phyloP scores from a whole-genome alignment of 2,329 filamentous ascomycete species.

The Ophiostoma populinum region DNA sequence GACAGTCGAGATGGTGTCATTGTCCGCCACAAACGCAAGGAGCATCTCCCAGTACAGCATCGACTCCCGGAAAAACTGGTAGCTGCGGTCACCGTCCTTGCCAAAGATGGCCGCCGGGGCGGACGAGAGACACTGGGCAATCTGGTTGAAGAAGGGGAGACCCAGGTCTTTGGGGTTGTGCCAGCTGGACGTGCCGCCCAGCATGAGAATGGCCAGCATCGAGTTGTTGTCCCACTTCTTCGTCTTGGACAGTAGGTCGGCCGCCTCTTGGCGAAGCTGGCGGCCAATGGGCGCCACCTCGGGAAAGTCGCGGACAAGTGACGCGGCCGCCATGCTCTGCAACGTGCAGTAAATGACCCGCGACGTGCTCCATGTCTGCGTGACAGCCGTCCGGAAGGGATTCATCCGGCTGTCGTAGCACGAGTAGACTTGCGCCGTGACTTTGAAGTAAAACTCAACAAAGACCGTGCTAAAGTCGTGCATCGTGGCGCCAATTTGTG shows the following conservation, averaged over 20 bases:
- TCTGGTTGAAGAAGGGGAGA: conserved; percentile 31
- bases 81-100: conserved; percentile 21
- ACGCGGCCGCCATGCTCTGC: conserved; percentile 40
- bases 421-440: conserved; percentile 36
- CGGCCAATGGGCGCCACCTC: conserved; percentile 31
- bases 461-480: conserved; percentile 31
- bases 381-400: conserved; percentile 34
- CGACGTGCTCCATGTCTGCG: conserved; percentile 21
- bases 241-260: conserved; percentile 30
- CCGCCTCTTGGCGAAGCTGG: conserved; percentile 34
- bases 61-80: conserved; percentile 33
- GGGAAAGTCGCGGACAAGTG: conserved; percentile 34
- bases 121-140: conserved; percentile 20
- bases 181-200: conserved; percentile 37
- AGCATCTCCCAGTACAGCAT: conserved; percentile 43
- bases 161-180: conserved; percentile 34
- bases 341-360: conserved; percentile 35
- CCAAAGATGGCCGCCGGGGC: conserved; percentile 9
- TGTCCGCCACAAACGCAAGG: conserved; percentile 33
- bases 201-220: conserved; percentile 32
- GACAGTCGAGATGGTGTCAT: conserved; percentile 19
- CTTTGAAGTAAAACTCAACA: conserved; percentile 42
- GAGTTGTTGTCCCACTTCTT: conserved; percentile 27
- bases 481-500: conserved; percentile 18
- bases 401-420: conserved; percentile 38